These are phyloP conservation scores for Cryptosporidium tyzzeri DNA, from an alignment of 169 alveolate genomes.

Conservation along the genomic window DNA sequence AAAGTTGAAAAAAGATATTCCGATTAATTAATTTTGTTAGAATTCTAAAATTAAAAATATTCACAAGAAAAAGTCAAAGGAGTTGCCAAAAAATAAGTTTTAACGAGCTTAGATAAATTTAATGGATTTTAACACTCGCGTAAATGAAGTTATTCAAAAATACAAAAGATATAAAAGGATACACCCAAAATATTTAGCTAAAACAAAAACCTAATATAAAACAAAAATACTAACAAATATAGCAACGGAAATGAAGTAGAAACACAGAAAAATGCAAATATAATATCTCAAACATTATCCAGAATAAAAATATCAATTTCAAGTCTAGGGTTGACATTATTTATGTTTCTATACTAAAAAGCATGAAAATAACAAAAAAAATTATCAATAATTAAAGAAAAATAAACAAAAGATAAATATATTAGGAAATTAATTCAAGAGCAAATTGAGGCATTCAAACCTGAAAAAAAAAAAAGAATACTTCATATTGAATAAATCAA, in stretches of 20 bases:
- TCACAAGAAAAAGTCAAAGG: background rate
- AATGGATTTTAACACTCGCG: background rate
- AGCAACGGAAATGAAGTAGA: background rate
- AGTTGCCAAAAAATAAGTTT: no score
- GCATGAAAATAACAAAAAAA: background rate
- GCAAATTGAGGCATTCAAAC: background rate
- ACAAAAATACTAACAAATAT: background rate
- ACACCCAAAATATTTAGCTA: background rate
- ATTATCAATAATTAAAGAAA: background rate
- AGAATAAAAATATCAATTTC: no score
- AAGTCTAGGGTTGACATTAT: background rate
- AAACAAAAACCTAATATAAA: background rate
- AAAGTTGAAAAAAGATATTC: background rate
- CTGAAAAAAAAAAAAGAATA: background rate
- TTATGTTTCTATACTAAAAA: background rate
- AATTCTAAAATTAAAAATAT: no score
- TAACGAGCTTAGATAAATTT: background rate
- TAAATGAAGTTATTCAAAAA: no score
- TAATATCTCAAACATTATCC: background rate
- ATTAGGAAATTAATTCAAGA: background rate
- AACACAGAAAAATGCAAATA: background rate
- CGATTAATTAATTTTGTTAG: background rate
- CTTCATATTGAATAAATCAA: background rate
- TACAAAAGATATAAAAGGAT: background rate
- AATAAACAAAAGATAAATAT: background rate